Conservation (phyloP, 495 filamentous ascomycete genomes). For the Aspergillus nidulans region DNA sequence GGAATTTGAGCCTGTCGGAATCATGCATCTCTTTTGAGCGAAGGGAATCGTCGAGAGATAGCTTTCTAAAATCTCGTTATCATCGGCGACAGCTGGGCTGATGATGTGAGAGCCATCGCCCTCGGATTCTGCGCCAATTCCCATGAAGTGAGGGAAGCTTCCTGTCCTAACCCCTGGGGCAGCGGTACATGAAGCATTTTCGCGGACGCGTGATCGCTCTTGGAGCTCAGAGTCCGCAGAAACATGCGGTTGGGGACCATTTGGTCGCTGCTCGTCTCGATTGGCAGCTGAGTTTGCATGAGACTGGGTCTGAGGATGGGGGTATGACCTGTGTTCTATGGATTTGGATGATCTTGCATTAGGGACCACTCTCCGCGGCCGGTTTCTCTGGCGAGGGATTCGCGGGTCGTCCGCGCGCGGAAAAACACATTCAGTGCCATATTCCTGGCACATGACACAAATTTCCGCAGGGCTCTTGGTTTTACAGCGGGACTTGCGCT, state of each 20-base stretch:
- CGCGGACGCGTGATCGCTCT: neutral
- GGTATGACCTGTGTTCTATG: neutral
- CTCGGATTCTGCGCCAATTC: slow-evolving; percentile 16
- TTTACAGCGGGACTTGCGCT: slow-evolving; percentile 27
- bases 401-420: slow-evolving; percentile 11
- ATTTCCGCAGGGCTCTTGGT: slow-evolving; percentile 4
- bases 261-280: neutral
- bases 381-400: neutral
- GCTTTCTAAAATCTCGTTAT: slow-evolving; percentile 27
- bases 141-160: slow-evolving; percentile 9
- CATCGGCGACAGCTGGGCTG: slow-evolving; percentile 29
- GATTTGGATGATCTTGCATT: neutral
- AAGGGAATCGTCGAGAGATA: slow-evolving; percentile 23
- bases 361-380: slow-evolving; percentile 10
- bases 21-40: slow-evolving; percentile 30
- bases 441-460: slow-evolving; percentile 24
- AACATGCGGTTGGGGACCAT: neutral
- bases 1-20: slow-evolving; percentile 10
- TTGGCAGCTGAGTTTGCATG: neutral
- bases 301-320: neutral
- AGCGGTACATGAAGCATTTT: neutral
- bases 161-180: neutral
- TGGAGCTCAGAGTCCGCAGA: neutral
- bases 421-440: slow-evolving; percentile 25
- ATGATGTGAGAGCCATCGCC: slow-evolving; percentile 27